Base-by-base conservation (phyloP, 2,329 filamentous ascomycete species). In the Calonectria honghensis region DNA sequence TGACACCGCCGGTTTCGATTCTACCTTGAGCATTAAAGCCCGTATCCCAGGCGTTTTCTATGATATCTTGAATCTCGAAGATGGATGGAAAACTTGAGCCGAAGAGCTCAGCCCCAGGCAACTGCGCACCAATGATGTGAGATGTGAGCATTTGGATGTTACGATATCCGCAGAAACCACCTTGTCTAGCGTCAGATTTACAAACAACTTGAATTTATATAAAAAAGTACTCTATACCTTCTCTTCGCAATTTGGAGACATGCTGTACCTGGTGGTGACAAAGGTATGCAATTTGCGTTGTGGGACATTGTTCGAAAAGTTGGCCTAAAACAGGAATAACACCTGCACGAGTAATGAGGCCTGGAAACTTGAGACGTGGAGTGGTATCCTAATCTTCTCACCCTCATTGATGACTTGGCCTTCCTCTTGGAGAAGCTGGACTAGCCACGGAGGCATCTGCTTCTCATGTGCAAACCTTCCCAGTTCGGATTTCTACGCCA, bases 111-210 rank as follows among this genome's bases (percentile, higher is more conserved):
- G 90, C 84, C 0, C 94, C 94, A 16, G 87, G 85, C 16, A 87
- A 88, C 50, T 87, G 83, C 1, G 91, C 86, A 11, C 89, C 90
- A 73, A 93, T 91, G 27, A 98, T 91, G 82, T 95, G 96, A 0
- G 96, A 96, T 18, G 94, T 87, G 78, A 98, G 85, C 93, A 97
- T 97, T 83, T 98, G 97, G 39, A 98, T 97, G 81, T 98, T 98
- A 51, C 96, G 91, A 83, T 98, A 98, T 4, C 96, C 96, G 82
- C 96, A 98, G 83, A 98, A 98, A 7, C 95, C 94, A 29, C 96
- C 96, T 91, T 20, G 27, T 39, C 24, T 2, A 31, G 6, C 31
- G 52, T 57, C 13, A 76, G 35, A 35, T 16, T 27, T 29, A 20
- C 48, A 18, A 11, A 4, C 16, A 29, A 16, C 9, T 4, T 32